These are phyloP conservation scores for Bullera alba DNA, from an alignment of 768 basidiomycete species.

Conservation along the genomic window DNA sequence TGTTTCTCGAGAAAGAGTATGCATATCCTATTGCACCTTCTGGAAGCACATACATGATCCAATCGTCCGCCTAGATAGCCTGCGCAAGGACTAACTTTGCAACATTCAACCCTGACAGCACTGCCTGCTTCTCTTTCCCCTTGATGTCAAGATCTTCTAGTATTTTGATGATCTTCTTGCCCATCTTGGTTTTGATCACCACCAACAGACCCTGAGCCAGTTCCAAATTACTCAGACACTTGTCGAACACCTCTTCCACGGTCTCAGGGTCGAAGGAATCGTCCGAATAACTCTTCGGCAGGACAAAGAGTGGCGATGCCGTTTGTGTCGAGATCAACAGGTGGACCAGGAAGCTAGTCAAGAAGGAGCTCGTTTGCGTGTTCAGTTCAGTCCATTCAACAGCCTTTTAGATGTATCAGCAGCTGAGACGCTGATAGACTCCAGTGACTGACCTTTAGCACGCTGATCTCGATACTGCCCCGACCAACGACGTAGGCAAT, in stretches of 20 bases:
- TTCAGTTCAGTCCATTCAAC: constrained; percentile 76
- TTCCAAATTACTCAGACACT: constrained; percentile 58
- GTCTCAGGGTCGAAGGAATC: constrained; percentile 32
- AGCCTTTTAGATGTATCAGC: constrained; percentile 53
- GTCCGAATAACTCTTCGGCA: constrained; percentile 23
- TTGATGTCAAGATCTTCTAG: constrained; percentile 20
- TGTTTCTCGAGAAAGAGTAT: no score
- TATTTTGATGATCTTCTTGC: neutral
- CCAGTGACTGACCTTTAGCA: constrained; percentile 66
- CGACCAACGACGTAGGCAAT: constrained; percentile 93
- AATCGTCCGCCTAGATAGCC: neutral
- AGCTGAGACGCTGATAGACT: neutral
- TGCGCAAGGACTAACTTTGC: constrained; percentile 59
- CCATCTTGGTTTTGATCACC: constrained; percentile 51
- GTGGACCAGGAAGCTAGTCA: constrained; percentile 62
- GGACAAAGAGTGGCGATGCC: constrained; percentile 57
- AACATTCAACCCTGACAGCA: constrained; percentile 62
- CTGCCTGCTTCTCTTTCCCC: constrained; percentile 48
- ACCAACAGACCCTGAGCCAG: constrained; percentile 70
- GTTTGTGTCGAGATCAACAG: constrained; percentile 70
- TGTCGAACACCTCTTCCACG: constrained; percentile 69
- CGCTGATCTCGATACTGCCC: constrained; percentile 62
- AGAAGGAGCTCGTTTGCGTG: constrained; percentile 58
- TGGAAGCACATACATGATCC: no score
- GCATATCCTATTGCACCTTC: no score